A percentile compares a stretch with the other conserved stretches of the same genome.
Conservation (phyloP, 108 stramenopile species). For the Nitzschia palea region DNA sequence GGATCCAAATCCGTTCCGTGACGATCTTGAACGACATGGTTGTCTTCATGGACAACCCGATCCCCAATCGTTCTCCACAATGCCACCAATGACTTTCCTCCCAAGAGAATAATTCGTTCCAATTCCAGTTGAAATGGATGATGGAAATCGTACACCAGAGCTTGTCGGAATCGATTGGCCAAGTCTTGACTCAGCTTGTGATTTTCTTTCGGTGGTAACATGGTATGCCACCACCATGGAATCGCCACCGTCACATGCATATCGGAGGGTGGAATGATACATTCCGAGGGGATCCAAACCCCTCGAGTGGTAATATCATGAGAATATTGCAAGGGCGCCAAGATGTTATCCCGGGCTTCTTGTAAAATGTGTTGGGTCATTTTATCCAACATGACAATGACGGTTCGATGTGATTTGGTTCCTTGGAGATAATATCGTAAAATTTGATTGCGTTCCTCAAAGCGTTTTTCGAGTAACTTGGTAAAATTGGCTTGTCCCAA, state of each 20-base stretch:
- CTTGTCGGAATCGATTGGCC: constrained; percentile 44
- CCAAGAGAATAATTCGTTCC: constrained; percentile 56
- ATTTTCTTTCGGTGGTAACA: constrained; percentile 34
- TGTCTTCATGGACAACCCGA: constrained; percentile 38
- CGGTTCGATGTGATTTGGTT: constrained; percentile 47
- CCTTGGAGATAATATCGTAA: constrained; percentile 38
- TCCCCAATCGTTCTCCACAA: constrained; percentile 63
- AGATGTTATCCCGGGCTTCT: constrained; percentile 42
- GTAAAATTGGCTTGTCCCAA: constrained; percentile 26
- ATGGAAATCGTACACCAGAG: constrained; percentile 54
- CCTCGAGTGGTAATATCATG: constrained; percentile 38
- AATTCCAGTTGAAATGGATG: constrained; percentile 59
- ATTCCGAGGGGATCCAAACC: constrained; percentile 53
- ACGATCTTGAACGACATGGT: constrained; percentile 40
- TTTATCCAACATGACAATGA: constrained; percentile 52
- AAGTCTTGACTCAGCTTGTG: constrained; percentile 38
- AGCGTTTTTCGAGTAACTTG: constrained; percentile 27
- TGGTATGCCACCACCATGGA: constrained; percentile 73
- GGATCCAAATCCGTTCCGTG: constrained; percentile 54
- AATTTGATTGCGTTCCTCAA: constrained; percentile 24
- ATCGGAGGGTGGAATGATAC: constrained; percentile 45
- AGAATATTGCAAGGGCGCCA: constrained; percentile 40
- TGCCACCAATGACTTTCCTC: constrained; percentile 56
- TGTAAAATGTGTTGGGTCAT: constrained; percentile 27
- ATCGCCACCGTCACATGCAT: constrained; percentile 59